These are phyloP conservation scores for Rossbeevera mucosa DNA, from an alignment of 768 basidiomycete species.

Conservation along the genomic window DNA sequence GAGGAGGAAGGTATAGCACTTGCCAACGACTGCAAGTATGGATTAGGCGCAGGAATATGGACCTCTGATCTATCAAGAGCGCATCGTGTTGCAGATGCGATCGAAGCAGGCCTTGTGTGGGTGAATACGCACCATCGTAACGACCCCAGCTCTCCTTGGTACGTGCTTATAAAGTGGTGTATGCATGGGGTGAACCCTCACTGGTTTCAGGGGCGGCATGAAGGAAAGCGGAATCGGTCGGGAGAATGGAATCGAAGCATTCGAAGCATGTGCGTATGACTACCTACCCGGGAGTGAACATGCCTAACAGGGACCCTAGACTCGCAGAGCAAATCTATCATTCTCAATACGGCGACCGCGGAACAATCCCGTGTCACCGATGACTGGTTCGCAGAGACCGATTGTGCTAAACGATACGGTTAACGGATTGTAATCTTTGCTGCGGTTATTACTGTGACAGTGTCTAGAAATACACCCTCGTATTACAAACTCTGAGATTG, in stretches of 20 bases:
- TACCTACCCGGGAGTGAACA: neutral
- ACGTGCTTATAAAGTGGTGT: slow-evolving; percentile 1
- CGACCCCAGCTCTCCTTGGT: slow-evolving; percentile 88
- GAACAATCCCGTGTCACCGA: slow-evolving; percentile 56
- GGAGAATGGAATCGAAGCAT: slow-evolving; percentile 82
- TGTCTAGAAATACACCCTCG: slow-evolving; percentile 15
- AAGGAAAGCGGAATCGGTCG: slow-evolving; percentile 85
- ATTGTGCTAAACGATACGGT: slow-evolving; percentile 58
- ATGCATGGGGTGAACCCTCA: slow-evolving; percentile 3
- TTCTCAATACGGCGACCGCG: slow-evolving; percentile 64
- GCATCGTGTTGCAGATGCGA: slow-evolving; percentile 63
- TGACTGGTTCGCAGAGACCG: slow-evolving; percentile 73
- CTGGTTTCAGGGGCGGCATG: slow-evolving; percentile 71
- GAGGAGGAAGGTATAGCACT: slow-evolving; percentile 63
- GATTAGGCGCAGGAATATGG: slow-evolving; percentile 80
- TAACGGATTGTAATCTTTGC: slow-evolving; percentile 27
- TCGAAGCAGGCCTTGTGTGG: slow-evolving; percentile 81
- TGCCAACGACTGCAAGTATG: slow-evolving; percentile 77
- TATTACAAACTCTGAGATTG: slow-evolving; percentile 4
- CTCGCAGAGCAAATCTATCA: slow-evolving; percentile 78
- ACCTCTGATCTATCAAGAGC: slow-evolving; percentile 69
- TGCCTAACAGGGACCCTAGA: slow-evolving; percentile 40
- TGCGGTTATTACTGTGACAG: neutral
- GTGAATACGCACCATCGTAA: slow-evolving; percentile 88
- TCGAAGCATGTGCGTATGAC: slow-evolving; percentile 59